Base-by-base conservation (phyloP, 2,329 filamentous ascomycete genomes). In the Diaporthe vexans region DNA sequence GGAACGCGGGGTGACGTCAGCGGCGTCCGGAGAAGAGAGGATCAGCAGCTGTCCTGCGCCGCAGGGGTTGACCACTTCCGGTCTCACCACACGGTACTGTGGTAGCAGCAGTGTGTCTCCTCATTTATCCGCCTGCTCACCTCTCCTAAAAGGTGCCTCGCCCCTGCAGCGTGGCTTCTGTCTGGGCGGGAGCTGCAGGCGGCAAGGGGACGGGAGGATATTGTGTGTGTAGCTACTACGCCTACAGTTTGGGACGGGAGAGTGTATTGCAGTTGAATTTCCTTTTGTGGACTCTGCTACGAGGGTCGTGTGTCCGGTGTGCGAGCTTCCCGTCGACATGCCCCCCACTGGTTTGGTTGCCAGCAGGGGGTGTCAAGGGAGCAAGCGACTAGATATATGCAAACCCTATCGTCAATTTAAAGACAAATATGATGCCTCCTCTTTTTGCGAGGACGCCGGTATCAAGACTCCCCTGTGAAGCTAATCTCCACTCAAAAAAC, bases 1-100 rank as follows among this genome's bases (percentile, higher is more conserved):
- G 63, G 63, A 68, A 68, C 63, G 63, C 63, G n/a, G 63, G 29
- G 63, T 68, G 63, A 68, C 63, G 63, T 68, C 63, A 68, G 63
- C 63, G 63, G 63, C 63, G 63, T 68, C 48, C 17, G 48, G 48
- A 67, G 48, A 63, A 43, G n/a, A 24, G 40, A 54, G 4, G 63
- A 68, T 68, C 33, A 21, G 48, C 63, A 21, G 24, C 40, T 43
- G 40, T 43, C 37, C 48, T 29, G 19, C 43, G 58, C 17, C 37
- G 37, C 37, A 46, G 37, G 37, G 26, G 17, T 21, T 37, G 33
- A 24, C 43, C 24, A 37, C 40, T 63, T 63, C 40, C 40, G 59
- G 40, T 63, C 24, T 46, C 24, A 61, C 43, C 17, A 21, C 19
- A 48, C 40, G 15, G 40, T 17, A 33, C 29, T 33, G 29, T 6